These are phyloP conservation scores for Pseudozyma thailandica DNA, from an alignment of 1,284 basidiomycete genomes.

Conservation along the genomic window DNA sequence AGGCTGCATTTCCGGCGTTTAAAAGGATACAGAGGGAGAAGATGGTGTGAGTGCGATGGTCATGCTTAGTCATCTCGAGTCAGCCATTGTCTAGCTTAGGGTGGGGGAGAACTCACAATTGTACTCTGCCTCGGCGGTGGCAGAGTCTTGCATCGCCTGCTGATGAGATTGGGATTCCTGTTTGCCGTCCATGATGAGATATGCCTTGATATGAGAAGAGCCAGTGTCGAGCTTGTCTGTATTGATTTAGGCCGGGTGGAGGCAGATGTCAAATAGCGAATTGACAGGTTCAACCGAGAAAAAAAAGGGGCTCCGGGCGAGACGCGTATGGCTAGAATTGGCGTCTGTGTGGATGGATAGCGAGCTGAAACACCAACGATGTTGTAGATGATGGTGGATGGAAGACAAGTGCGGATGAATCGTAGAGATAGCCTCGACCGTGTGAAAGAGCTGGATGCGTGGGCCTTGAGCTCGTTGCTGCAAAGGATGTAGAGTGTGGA, in stretches of 20 bases:
- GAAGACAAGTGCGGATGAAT: not conserved
- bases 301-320: not conserved
- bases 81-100: too few relatives aligned
- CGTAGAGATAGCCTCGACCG: too few relatives aligned
- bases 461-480: too few relatives aligned
- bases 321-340: not conserved
- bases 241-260: too few relatives aligned
- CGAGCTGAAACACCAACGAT: not conserved
- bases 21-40: not conserved
- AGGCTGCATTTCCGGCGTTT: conserved; percentile 11
- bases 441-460: too few relatives aligned
- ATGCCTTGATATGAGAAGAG: too few relatives aligned
- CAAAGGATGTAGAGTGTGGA: not conserved
- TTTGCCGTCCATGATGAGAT: conserved; percentile 14
- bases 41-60: conserved; percentile 14
- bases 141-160: conserved; percentile 16
- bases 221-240: too few relatives aligned
- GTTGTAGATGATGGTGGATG: not conserved
- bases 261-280: conserved; percentile 1
- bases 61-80: conserved; percentile 23
- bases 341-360: not conserved
- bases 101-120: conserved; percentile 21
- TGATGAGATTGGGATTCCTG: conserved; percentile 6
- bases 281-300: too few relatives aligned
- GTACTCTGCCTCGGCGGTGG: conserved; percentile 22